Evolutionary conservation across 345 rosid genomes (phyloP), one percentile per base, ranked within the genome.

Genomic region (Geranium rotundifolium): DNA sequence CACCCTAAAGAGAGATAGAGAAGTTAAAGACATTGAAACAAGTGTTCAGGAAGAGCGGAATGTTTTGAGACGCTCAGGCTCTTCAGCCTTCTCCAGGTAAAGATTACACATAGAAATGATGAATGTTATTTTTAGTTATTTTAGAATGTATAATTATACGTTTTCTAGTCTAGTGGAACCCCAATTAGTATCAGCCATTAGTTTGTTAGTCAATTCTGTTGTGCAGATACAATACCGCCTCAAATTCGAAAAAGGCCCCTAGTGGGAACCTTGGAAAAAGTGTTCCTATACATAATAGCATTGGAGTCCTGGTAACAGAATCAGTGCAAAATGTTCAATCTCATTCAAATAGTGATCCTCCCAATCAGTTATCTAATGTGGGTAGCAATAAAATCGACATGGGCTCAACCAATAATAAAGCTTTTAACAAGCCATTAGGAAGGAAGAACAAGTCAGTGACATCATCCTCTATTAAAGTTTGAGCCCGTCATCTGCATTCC

Each of bases 81-180:
- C 71, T 19, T 82, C 86, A 60, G 83, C 86, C 58, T 82, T 82
- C 77, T 82, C 83, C 55, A 82, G 81, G 86, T 79, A 79, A 19
- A 57, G 29, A 39, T 23, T 60, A 66, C 17, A 18, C 60, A 17
- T 52, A 60, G 29, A 17, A 55, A 64, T 54, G n/a, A 18, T 58
- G 29, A 17, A n/a, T 17, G 20, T n/a, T 61, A 37, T 52, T 1
- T 6, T 52, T 74, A 31, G 37, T 23, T 65, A 49, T 54, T 16
- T 39, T 31, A 56, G 54, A 67, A 57, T 57, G 23, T 34, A 19
- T 6, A 52, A 66, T 58, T 18, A 23, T 20, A 54, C 39, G 4
- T 58, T 14, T 57, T 61, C 23, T 58, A 9, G 57, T 54, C 64
- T 62, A 61, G 10, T 30, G 17, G 23, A 63, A 59, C 57, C 57